Percentiles rank a stretch among this genome's conserved stretches.
phyloP scores from a whole-genome alignment of 257 asterid genomes.

The Plantago major region DNA sequence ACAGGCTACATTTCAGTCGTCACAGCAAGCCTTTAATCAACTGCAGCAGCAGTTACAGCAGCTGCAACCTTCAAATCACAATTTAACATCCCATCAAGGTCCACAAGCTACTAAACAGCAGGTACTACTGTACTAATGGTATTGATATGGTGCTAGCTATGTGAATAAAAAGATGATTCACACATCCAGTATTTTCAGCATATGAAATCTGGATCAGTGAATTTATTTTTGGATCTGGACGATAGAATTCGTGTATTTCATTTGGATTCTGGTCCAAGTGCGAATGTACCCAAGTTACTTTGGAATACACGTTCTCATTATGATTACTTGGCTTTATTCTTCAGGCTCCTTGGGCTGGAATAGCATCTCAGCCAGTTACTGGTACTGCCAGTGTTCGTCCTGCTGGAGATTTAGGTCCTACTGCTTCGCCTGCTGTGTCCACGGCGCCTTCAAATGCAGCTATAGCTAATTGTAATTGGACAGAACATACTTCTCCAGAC shows the following conservation, averaged over 20 bases:
- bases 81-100: constrained; percentile 50
- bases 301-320: background rate
- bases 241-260: no score
- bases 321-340: constrained; percentile 6
- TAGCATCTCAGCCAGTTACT: constrained; percentile 37
- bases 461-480: constrained; percentile 56
- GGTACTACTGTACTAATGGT: constrained; percentile 33
- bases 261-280: background rate
- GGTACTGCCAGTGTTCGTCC: constrained; percentile 34
- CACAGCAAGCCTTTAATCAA: constrained; percentile 79
- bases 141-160: no score
- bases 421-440: constrained; percentile 29
- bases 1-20: constrained; percentile 89
- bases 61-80: constrained; percentile 71
- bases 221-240: no score
- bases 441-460: constrained; percentile 27
- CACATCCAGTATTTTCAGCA: no score
- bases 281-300: background rate
- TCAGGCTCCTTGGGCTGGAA: constrained; percentile 68
- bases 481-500: constrained; percentile 91
- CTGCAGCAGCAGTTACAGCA: constrained; percentile 88
- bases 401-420: constrained; percentile 36
- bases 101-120: constrained; percentile 53
- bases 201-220: no score
- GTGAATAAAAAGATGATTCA: no score